Evolutionary conservation across 2,329 filamentous ascomycete species (phyloP).

Genomic region (Calonectria pauciramosa): DNA sequence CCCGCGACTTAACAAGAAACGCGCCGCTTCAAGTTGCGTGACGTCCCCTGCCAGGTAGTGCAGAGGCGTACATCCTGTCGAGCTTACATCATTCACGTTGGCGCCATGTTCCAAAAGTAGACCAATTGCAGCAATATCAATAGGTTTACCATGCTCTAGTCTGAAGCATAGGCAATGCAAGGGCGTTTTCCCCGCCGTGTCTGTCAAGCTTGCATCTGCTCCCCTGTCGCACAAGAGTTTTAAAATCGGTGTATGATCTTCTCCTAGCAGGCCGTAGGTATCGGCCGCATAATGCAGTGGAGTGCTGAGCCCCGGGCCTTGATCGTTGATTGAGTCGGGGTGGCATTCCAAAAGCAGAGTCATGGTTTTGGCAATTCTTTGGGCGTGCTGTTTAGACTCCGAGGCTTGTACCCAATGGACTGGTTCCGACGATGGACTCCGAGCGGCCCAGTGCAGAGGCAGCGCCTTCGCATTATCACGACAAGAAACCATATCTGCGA

Average conservation of each 20-base stretch:
- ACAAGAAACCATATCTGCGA: slow-evolving; percentile 1
- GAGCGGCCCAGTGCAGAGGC: slow-evolving; percentile 10
- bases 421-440: background rate
- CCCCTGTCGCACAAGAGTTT: background rate
- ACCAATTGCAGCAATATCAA: background rate
- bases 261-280: background rate
- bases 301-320: background rate
- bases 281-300: background rate
- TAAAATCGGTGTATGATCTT: background rate
- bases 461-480: background rate
- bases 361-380: background rate
- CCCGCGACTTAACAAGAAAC: background rate
- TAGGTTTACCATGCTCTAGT: background rate
- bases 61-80: background rate
- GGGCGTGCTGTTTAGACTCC: background rate
- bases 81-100: background rate
- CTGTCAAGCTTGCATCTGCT: slow-evolving; percentile 5
- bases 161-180: background rate
- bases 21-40: background rate
- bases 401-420: too few species aligned
- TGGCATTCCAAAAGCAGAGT: background rate
- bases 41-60: background rate
- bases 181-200: background rate
- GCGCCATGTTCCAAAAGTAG: background rate
- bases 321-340: background rate